These are phyloP conservation scores for Pholiota adiposa DNA, from an alignment of 1,284 basidiomycete species.

Conservation along the genomic window DNA sequence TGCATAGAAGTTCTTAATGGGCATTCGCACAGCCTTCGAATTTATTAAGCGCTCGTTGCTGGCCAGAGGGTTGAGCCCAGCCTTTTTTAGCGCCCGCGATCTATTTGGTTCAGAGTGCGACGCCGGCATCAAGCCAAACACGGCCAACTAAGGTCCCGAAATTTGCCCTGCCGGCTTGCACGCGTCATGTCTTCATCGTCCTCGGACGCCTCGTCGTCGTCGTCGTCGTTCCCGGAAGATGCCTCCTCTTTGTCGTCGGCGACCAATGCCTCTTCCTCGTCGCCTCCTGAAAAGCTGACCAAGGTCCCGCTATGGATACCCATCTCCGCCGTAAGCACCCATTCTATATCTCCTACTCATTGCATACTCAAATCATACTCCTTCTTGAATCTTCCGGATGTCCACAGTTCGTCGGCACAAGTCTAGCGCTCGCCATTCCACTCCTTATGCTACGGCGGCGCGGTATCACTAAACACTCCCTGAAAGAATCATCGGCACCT, in stretches of 20 bases:
- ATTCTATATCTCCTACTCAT: background rate
- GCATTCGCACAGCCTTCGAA: too few species aligned
- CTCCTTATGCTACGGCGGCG: conserved; percentile 35
- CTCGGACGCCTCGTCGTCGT: background rate
- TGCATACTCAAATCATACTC: background rate
- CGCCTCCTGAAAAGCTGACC: conserved; percentile 1
- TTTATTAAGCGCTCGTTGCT: too few species aligned
- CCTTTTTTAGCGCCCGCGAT: too few species aligned
- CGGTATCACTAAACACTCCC: conserved; percentile 18
- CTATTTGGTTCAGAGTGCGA: too few species aligned
- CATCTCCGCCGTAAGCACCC: conserved; percentile 31
- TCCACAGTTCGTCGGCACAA: conserved; percentile 37
- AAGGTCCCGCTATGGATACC: conserved; percentile 35
- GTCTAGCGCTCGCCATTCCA: conserved; percentile 37
- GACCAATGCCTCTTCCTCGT: background rate
- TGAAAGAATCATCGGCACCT: conserved; percentile 20
- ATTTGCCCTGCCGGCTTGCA: background rate
- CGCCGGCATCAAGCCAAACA: background rate
- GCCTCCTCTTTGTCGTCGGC: too few species aligned
- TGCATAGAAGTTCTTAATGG: too few species aligned
- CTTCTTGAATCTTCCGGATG: too few species aligned
- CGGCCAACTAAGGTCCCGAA: background rate
- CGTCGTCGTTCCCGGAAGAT: too few species aligned
- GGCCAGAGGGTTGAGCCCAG: too few species aligned
- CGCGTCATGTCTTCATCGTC: background rate